A percentile compares a stretch with the other conserved stretches of the same genome.
phyloP scores from a whole-genome alignment of 2,329 filamentous ascomycete genomes.

The Nigrospora osmanthi region DNA sequence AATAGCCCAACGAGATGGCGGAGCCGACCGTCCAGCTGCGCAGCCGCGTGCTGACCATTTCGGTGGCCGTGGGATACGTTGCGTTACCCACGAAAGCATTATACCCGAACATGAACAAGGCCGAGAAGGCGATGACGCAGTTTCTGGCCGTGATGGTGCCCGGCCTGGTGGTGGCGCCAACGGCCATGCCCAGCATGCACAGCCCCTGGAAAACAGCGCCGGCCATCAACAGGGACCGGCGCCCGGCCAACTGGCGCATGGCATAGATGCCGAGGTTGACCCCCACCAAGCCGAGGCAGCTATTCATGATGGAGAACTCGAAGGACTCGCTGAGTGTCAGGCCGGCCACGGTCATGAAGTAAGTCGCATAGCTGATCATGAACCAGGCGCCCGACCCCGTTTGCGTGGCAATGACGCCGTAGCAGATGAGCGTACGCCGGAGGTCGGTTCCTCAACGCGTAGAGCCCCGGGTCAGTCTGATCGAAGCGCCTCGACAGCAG shows the following conservation, averaged over 20 bases:
- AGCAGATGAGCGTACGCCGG: slow-evolving; percentile 41
- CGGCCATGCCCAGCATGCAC: slow-evolving; percentile 35
- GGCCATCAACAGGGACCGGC: slow-evolving; percentile 37
- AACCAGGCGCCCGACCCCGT: slow-evolving; percentile 39
- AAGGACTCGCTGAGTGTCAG: slow-evolving; percentile 33
- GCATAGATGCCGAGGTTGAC: slow-evolving; percentile 40
- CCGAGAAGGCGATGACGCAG: slow-evolving; percentile 25
- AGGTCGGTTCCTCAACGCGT: slow-evolving; percentile 30
- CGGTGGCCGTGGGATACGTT: slow-evolving; percentile 31
- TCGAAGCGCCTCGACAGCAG: background rate
- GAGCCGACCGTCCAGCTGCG: slow-evolving; percentile 40
- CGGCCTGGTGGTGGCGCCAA: slow-evolving; percentile 15
- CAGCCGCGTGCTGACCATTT: slow-evolving; percentile 34
- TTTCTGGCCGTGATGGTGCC: slow-evolving; percentile 21
- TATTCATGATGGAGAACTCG: slow-evolving; percentile 40
- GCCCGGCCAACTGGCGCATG: slow-evolving; percentile 37
- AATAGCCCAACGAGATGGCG: slow-evolving; percentile 37
- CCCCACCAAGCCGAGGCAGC: slow-evolving; percentile 38
- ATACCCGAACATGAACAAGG: slow-evolving; percentile 25
- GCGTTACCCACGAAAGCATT: slow-evolving; percentile 30
- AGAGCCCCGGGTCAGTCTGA: background rate
- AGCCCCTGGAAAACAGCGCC: slow-evolving; percentile 33
- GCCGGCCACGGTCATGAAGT: slow-evolving; percentile 36
- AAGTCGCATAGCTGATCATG: slow-evolving; percentile 40
- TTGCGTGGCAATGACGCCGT: slow-evolving; percentile 36